phyloP scores from a whole-genome alignment of 1,284 basidiomycete genomes.

The Porodaedalea pini region DNA sequence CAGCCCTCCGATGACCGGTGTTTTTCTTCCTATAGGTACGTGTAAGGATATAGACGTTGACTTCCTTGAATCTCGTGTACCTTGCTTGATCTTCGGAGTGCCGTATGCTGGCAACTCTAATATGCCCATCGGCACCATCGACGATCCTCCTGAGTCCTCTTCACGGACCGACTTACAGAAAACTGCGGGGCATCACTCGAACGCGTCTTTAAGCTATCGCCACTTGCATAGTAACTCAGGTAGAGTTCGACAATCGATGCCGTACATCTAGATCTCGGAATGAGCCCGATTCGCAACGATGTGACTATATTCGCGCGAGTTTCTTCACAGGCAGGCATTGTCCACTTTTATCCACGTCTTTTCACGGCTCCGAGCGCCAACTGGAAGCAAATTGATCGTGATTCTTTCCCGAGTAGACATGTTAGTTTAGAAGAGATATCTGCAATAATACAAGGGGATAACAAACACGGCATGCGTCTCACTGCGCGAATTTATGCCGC shows the following conservation, averaged over 20 bases:
- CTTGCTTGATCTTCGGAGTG: background rate
- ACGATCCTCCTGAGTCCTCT: background rate
- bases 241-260: no score
- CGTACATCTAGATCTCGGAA: no score
- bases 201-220: no score
- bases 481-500: slow-evolving; percentile 37
- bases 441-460: background rate
- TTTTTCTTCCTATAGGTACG: background rate
- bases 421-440: background rate
- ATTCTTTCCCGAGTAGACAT: no score
- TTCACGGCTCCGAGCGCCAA: background rate
- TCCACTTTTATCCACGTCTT: no score
- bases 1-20: no score
- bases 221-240: no score
- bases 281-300: no score
- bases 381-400: background rate
- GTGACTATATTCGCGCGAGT: no score
- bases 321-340: no score
- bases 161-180: background rate
- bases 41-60: background rate
- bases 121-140: background rate
- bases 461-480: slow-evolving; percentile 14
- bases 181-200: no score
- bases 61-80: background rate
- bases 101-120: background rate